phyloP scores from a whole-genome alignment of 2,329 filamentous ascomycete genomes.

The Phaeosphaeria sp. region DNA sequence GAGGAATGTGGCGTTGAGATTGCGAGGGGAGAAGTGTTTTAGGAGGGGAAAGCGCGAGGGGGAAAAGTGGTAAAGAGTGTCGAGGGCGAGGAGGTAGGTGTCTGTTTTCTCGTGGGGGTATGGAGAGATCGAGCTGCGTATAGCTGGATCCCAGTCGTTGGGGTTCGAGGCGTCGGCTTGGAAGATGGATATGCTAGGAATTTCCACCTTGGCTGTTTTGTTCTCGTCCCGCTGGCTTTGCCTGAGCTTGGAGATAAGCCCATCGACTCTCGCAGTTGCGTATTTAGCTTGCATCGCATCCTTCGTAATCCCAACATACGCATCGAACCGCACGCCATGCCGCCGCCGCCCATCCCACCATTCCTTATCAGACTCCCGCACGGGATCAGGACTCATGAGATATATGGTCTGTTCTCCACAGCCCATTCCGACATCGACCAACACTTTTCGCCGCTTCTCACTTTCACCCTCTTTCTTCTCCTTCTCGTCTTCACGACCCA shows the following conservation, averaged over 20 bases:
- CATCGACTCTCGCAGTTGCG: conserved; percentile 25
- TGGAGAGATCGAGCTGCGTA: conserved; percentile 16
- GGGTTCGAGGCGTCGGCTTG: conserved; percentile 60
- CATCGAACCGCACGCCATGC: conserved; percentile 13
- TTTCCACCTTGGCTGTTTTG: neutral
- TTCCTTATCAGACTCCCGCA: conserved; percentile 17
- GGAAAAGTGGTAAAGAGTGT: conserved; percentile 64
- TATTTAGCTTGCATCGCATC: conserved; percentile 54
- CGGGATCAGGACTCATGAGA: conserved; percentile 37
- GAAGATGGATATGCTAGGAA: conserved; percentile 49
- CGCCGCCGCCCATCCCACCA: conserved; percentile 20
- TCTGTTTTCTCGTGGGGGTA: no score
- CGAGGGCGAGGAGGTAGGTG: conserved; percentile 22
- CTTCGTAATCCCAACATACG: conserved; percentile 62
- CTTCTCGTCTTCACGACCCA: conserved; percentile 28
- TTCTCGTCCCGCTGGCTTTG: neutral
- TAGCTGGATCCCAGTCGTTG: conserved; percentile 47
- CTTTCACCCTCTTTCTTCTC: neutral
- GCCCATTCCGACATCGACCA: conserved; percentile 64
- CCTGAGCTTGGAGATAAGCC: conserved; percentile 3
- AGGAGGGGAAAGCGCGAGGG: conserved; percentile 60
- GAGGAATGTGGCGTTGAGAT: conserved; percentile 59
- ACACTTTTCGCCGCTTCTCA: conserved; percentile 13
- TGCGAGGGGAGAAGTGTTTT: conserved; percentile 44
- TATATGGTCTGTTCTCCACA: conserved; percentile 65